Evolutionary conservation across 2,329 filamentous ascomycete species (phyloP), one percentile per base, ranked within the genome.

Genomic region (Fusarium nurragi): DNA sequence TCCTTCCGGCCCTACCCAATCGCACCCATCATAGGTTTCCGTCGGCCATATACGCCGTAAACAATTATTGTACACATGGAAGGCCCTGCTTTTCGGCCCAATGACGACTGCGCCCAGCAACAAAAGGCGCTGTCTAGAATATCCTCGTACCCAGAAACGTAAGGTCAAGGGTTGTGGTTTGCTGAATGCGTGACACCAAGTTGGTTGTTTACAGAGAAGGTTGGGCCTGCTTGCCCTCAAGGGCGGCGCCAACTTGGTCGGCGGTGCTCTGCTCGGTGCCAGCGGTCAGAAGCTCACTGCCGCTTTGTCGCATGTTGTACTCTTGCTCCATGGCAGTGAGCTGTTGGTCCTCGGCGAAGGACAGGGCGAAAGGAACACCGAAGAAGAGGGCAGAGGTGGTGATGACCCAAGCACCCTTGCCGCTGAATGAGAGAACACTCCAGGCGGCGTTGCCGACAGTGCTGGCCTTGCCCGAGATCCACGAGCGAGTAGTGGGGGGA

Each of bases 311-410:
- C 92, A 97, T 95, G 79, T 91, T 89, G 87, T 94, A 93, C 83
- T 97, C 94, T 79, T 93, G 89, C 88, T 99, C 95, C 93, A 97
- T 96, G 83, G 97, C 94, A 68, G 94, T 85, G 77, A 97, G 88
- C 83, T 97, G 92, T 85, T 97, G 93, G 84, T 99, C 95, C 84
- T 99, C 95, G 66, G 91, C 89, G 77, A 93, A 94, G 57, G 93
- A 94, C 70, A 99, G 84, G 58, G 93, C 94, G 84, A 93, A 98
- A 54, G 95, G 95, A 48, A 98, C 93, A 71, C 93, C 94, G 66
- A 98, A 81, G 76, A 99, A 83, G 75, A 99, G 86, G 60, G 92
- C 93, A 63, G 90, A 94, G 67, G 94, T 97, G 79, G 90, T 93
- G 58, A 99, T 82, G 54, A 97, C 89, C 93, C 93, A 99, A 70